Percentiles rank a stretch among this genome's conserved stretches.
These are phyloP conservation scores for Cupressus sempervirens DNA, from an alignment of 75 land plant species.

Conservation along the genomic window DNA sequence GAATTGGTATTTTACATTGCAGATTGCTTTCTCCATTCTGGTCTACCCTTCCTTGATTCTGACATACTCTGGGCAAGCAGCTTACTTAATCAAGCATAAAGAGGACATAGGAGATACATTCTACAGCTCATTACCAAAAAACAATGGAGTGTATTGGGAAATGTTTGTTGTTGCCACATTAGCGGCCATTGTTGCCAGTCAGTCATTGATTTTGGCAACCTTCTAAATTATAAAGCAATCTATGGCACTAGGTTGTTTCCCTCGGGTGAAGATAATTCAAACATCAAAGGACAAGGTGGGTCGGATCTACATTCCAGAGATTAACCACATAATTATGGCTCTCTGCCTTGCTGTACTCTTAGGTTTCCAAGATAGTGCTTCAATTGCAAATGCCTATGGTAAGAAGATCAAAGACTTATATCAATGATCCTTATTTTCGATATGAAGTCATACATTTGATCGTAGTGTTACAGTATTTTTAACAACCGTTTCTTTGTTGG, in stretches of 20 bases:
- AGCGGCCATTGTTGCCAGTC: slow-evolving; percentile 59
- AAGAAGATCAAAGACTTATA: slow-evolving; percentile 14
- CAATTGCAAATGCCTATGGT: slow-evolving; percentile 59
- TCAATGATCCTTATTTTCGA: neutral
- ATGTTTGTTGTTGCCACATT: slow-evolving; percentile 52
- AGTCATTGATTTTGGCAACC: slow-evolving; percentile 57
- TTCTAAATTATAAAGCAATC: slow-evolving; percentile 55
- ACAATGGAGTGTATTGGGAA: slow-evolving; percentile 43
- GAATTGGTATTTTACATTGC: slow-evolving; percentile 10
- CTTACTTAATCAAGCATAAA: slow-evolving; percentile 43
- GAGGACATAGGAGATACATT: slow-evolving; percentile 19
- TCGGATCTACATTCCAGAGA: slow-evolving; percentile 55
- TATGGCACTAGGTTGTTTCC: slow-evolving; percentile 48
- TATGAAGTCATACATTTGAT: neutral
- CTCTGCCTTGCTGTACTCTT: slow-evolving; percentile 32
- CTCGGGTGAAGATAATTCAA: slow-evolving; percentile 43
- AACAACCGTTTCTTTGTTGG: too few relatives aligned
- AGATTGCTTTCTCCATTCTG: slow-evolving; percentile 41
- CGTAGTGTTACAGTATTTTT: neutral
- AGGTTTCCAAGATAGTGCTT: slow-evolving; percentile 29
- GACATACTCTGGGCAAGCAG: slow-evolving; percentile 52
- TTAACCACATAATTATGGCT: slow-evolving; percentile 52
- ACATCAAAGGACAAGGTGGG: slow-evolving; percentile 44
- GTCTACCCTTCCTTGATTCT: slow-evolving; percentile 40
- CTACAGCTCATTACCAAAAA: slow-evolving; percentile 43